Evolutionary conservation across 345 rosid species (phyloP).

Genomic region (Heritiera littoralis): DNA sequence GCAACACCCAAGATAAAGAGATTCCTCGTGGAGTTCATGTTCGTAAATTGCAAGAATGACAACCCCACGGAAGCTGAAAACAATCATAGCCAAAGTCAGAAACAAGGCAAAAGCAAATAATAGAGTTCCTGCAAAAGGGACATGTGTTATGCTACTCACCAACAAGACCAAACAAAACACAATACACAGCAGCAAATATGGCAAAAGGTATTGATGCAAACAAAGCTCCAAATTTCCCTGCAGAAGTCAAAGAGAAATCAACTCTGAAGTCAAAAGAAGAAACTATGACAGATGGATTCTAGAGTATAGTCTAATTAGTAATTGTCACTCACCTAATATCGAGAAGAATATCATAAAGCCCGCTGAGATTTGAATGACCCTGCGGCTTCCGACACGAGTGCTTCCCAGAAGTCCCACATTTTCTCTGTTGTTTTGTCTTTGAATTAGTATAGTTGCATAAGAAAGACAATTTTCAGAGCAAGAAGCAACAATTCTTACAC

Average conservation of each 20-base stretch:
- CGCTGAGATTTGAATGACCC: slow-evolving; percentile 96
- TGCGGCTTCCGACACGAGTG: slow-evolving; percentile 95
- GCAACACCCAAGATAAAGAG: slow-evolving; percentile 87
- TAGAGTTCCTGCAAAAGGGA: not conserved
- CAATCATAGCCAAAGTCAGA: slow-evolving; percentile 5
- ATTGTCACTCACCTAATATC: slow-evolving; percentile 60
- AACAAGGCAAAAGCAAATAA: not conserved
- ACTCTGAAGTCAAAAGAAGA: not conserved
- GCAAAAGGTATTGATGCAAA: slow-evolving; percentile 98
- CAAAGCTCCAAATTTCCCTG: slow-evolving; percentile 96
- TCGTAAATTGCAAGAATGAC: slow-evolving; percentile 93
- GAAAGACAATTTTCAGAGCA: slow-evolving; percentile 16
- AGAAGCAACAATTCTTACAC: slow-evolving; percentile 51
- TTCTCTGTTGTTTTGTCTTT: slow-evolving; percentile 55
- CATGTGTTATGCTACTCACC: slow-evolving; percentile 43
- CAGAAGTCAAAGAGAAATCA: slow-evolving; percentile 8
- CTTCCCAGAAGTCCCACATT: slow-evolving; percentile 95
- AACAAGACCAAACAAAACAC: slow-evolving; percentile 90
- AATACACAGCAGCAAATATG: slow-evolving; percentile 89
- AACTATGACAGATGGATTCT: not conserved
- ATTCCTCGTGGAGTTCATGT: slow-evolving; percentile 98
- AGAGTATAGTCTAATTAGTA: not conserved
- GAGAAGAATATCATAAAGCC: slow-evolving; percentile 99
- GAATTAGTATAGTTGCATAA: slow-evolving; percentile 21
- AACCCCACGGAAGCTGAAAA: slow-evolving; percentile 86